Evolutionary conservation across 306 rosid genomes (phyloP), one percentile per base, ranked within the genome.

Genomic region (Vigna unguiculata): DNA sequence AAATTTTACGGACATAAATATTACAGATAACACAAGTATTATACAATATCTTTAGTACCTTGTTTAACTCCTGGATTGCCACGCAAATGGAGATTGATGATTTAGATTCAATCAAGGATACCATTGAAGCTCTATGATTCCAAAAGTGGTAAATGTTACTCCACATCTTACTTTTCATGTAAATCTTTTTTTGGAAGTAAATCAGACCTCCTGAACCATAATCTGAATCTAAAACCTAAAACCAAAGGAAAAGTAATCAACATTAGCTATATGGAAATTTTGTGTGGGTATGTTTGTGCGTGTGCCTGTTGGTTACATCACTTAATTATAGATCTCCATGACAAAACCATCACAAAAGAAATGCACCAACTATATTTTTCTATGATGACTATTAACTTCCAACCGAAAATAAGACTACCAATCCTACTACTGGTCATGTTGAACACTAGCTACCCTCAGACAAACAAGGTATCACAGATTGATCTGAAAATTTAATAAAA

Each of bases 201-300:
- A 76, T 92, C 97, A 32, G 85, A 86, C 84, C 97, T 87, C 79
- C 93, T 84, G 82, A 89, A 92, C 86, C 88, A 87, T 81, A 90
- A 80, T 79, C 82, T 87, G 78, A 89, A 82, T 81, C 90, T 87
- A 74, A 60, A 66, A 54, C 98, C 98, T 92, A 80, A 78, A 88
- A 75, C 45, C 77, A 72, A 7, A 52, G 51, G 78, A 85, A 81
- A 53, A 28, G 55, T 63, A 40, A 63, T 36, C 75, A 60, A 46
- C 80, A 74, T 46, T 72, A 43, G 62, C 43, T 66, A 74, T 4
- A 6, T n/a, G 57, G 51, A 77, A 46, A 49, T 46, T 38, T 51
- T n/a, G 7, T 15, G 1, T 28, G 66, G n/a, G 43, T 15, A 46
- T 28, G 51, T 20, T 38, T 30, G 6, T 28, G 66, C 3, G 43